Conservation (phyloP, 2,329 filamentous ascomycete genomes). For the Xylaria sp. region DNA sequence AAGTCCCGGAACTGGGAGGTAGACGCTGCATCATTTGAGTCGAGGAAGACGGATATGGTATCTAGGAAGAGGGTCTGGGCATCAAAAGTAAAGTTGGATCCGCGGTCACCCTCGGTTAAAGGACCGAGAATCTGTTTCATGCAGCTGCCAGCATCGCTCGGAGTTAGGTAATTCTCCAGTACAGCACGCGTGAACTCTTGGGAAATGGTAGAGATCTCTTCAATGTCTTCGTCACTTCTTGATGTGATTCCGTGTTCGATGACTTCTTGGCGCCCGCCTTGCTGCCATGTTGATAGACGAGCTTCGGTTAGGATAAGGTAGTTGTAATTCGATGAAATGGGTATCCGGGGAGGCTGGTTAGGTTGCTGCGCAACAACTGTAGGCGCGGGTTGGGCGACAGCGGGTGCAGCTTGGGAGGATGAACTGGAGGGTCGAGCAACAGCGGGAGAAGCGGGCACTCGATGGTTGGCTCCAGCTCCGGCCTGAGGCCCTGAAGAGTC, state of each 20-base stretch:
- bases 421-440: constrained; percentile 53
- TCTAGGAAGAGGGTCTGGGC: constrained; percentile 82
- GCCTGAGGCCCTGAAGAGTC: constrained; percentile 59
- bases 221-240: constrained; percentile 73
- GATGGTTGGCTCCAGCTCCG: constrained; percentile 45
- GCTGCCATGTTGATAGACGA: constrained; percentile 73
- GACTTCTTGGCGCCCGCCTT: constrained; percentile 73
- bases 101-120: constrained; percentile 61
- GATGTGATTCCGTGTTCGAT: constrained; percentile 73
- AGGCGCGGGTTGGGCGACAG: constrained; percentile 44
- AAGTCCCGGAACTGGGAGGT: constrained; percentile 71
- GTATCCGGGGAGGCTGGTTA: constrained; percentile 45
- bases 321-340: constrained; percentile 65
- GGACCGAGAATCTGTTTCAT: constrained; percentile 79
- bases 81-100: constrained; percentile 63
- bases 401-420: constrained; percentile 51
- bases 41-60: constrained; percentile 81
- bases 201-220: constrained; percentile 77
- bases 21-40: constrained; percentile 69
- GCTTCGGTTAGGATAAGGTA: constrained; percentile 83
- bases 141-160: constrained; percentile 75
- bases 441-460: constrained; percentile 50
- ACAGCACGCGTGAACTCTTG: constrained; percentile 86
- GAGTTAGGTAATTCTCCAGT: constrained; percentile 73
- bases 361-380: constrained; percentile 42